phyloP scores from a whole-genome alignment of 345 rosid species.

The Corchorus capsularis region DNA sequence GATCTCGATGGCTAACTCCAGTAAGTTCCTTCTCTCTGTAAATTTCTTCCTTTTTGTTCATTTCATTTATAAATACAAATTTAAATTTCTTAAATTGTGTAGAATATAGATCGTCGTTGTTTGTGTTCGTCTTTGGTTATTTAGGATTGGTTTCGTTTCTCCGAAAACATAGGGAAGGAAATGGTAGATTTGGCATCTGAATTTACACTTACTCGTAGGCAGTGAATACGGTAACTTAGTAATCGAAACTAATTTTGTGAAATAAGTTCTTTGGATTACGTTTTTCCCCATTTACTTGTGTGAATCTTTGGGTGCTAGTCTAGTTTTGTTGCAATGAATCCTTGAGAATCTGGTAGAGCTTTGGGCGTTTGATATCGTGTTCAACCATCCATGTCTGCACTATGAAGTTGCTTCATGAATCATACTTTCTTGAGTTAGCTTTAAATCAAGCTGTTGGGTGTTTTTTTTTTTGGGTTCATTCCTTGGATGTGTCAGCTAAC shows the following conservation, averaged over 20 bases:
- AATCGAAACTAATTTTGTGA: neutral
- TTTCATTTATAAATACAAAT: neutral
- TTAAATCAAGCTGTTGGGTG: neutral
- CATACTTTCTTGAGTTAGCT: neutral
- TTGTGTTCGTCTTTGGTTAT: neutral
- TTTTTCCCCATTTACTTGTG: neutral
- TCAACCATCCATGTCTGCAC: too few species aligned
- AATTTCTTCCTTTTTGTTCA: neutral
- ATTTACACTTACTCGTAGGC: neutral
- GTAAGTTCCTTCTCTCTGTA: slow-evolving; percentile 28
- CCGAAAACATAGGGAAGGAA: neutral
- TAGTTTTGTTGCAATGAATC: neutral
- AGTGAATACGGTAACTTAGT: too few species aligned
- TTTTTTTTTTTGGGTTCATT: neutral
- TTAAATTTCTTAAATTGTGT: neutral
- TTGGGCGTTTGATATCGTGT: neutral
- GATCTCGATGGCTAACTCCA: slow-evolving; percentile 80
- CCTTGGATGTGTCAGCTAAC: neutral
- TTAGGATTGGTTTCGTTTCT: neutral
- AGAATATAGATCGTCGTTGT: neutral
- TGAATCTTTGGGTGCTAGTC: neutral
- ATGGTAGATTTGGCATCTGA: neutral
- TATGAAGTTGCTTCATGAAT: neutral
- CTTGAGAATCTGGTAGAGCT: neutral
- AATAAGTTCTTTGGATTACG: neutral